These are phyloP conservation scores for Phanerodontia chrysosporium DNA, from an alignment of 768 basidiomycete species.

Conservation along the genomic window DNA sequence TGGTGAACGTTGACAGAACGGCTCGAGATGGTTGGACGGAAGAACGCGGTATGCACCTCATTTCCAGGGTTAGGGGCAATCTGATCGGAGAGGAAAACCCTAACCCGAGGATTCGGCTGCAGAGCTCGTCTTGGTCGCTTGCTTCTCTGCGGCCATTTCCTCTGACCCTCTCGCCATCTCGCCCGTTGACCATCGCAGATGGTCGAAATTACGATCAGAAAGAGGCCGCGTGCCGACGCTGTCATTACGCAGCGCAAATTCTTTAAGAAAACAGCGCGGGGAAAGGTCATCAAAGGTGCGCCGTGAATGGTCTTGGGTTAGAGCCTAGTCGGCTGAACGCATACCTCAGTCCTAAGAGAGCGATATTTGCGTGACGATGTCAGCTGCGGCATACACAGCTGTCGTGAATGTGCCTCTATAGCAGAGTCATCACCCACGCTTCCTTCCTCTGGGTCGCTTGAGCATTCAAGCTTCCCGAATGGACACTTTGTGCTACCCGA, in stretches of 20 bases:
- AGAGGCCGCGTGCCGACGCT: constrained; percentile 67
- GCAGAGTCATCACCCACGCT: constrained; percentile 39
- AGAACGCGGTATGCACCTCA: constrained; percentile 1
- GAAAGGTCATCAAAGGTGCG: constrained; percentile 90
- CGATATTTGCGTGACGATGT: constrained; percentile 92
- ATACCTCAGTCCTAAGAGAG: constrained; percentile 69
- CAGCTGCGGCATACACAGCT: constrained; percentile 75
- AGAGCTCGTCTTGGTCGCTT: neutral
- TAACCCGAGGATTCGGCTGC: neutral
- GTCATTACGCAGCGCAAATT: constrained; percentile 84
- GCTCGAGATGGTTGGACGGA: neutral
- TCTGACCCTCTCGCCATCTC: neutral
- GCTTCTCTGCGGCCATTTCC: neutral
- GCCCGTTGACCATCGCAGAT: constrained; percentile 27
- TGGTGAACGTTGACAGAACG: constrained; percentile 15
- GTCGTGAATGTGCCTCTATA: constrained; percentile 50
- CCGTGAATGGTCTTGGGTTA: neutral
- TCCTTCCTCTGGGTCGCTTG: constrained; percentile 52
- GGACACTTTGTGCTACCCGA: constrained; percentile 89
- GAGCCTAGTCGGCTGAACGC: neutral
- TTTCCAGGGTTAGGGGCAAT: neutral
- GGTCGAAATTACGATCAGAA: constrained; percentile 67
- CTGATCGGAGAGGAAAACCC: neutral
- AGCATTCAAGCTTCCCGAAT: constrained; percentile 52
- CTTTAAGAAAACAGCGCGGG: constrained; percentile 91